Evolutionary conservation across 352 stramenopile species (phyloP), one percentile per base, ranked within the genome.

Genomic region (Phytophthora aleatoria): DNA sequence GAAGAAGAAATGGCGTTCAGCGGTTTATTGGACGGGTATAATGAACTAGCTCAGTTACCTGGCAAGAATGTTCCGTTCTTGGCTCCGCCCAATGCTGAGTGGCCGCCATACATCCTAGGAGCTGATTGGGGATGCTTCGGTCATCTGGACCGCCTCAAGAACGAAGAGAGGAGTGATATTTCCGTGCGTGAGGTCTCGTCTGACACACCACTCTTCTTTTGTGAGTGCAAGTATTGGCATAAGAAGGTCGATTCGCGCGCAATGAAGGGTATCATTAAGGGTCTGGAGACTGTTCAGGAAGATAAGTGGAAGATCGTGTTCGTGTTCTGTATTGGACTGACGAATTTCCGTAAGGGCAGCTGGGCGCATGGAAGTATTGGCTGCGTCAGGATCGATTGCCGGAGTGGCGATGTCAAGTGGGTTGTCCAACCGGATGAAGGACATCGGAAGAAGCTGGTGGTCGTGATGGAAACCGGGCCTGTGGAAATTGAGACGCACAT

Each of bases 151-250:
- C 20, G 35, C 3, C 26, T 36, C 5, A 0, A 0, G 1, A 54
- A 56, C 16, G 16, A 20, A 20, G 16, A 20, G 16, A 20, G 16
- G 47, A 1, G 33, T 38, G 9, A 38, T 38, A 38, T 38, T 12
- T 38, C 8, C 8, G 33, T 38, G 33, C 33, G 33, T 0, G 33
- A 38, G 33, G 8, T 38, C 33, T 38, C 33, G 33, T 12, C 16
- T 13, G 24, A 52, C 9, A 28, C 3, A 6, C 13, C 3, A 20
- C 41, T 15, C 30, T 70, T 36, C 31, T 65, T 39, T 5, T 65
- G 13, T 60, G 55, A 69, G 0, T 69, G 55, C 49, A 65, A 70
- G 27, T 44, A 61, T 33, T 57, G 50, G 50, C 16, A 50, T 1
- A 4, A 60, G 0, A 45, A 31, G 2, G 4, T 67, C 31, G 50